Evolutionary conservation across 805 yeast genomes (phyloP), one percentile per base, ranked within the genome.

Genomic region (Starmerella vitae): DNA sequence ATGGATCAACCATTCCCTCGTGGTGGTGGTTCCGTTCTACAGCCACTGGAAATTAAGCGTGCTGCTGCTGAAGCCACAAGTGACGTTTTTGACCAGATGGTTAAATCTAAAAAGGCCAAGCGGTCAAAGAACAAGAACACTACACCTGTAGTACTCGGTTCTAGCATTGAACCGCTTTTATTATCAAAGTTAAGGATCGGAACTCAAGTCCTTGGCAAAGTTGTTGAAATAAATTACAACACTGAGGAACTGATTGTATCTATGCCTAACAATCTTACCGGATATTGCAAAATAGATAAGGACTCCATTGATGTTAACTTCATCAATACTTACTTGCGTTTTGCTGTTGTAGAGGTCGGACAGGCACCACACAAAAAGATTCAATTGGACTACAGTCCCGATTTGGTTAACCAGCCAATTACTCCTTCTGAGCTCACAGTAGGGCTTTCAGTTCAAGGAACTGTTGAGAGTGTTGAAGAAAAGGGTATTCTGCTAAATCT

Each of bases 51-150:
- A 61, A 75, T 84, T 49, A 85, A 84, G 58, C 91, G 84, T 56
- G 88, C 88, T 37, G 78, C 94, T 30, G 85, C 84, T 56, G 93
- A 88, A 60, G 99, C 88, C 35, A 76, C 86, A 18, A 73, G 72
- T 46, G 98, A 91, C 62, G 91, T 82, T 30, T 48, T 39, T 41
- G 47, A 49, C 31, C 46, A 42, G 30, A 30, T 39, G 38, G 32
- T 14, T 19, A 34, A 27, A 29, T 37, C 45, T 14, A 56, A 56
- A 29, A 54, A 55, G 38, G 60, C 64, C 28, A 59, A 54, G 43
- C 74, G 63, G 61, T 17, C 13, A n/a, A 70, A 56, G 55, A 65
- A 58, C 48, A 53, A 50, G 35, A 33, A 53, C 24, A 56, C 58
- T 8, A 54, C 50, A 26, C 28, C 40, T 5, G 39, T 52, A 20